phyloP scores from a whole-genome alignment of 192 early-diverging fungal genomes.

The Spizellomyces punctatus region DNA sequence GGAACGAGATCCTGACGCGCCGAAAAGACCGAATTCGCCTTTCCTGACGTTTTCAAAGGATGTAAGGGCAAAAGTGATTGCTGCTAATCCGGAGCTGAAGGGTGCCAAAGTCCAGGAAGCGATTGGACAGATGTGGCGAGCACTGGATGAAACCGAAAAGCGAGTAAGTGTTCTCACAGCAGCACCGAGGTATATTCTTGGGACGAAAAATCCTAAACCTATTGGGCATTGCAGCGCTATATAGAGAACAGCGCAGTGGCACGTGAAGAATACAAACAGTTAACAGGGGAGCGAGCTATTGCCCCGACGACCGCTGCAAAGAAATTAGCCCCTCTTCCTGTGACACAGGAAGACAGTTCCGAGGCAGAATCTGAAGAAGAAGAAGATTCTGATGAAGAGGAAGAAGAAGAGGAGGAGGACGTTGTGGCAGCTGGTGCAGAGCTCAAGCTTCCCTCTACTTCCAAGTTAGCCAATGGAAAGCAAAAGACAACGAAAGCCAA shows the following conservation, averaged over 20 bases:
- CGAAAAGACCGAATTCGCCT: constrained; percentile 2
- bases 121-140: neutral
- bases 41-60: neutral
- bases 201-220: neutral
- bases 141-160: neutral
- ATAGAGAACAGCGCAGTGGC: neutral
- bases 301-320: neutral
- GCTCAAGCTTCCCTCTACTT: neutral
- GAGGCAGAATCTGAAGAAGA: neutral
- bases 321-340: no score
- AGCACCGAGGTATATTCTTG: neutral
- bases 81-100: neutral
- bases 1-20: neutral
- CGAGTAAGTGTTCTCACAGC: neutral
- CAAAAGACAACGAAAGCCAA: neutral
- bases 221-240: neutral
- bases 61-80: neutral
- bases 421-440: neutral
- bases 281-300: neutral
- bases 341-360: no score
- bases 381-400: neutral
- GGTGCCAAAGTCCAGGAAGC: neutral
- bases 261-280: neutral
- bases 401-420: neutral
- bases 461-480: neutral